Base-by-base conservation (phyloP, 768 basidiomycete species). In the Daedalea quercina region DNA sequence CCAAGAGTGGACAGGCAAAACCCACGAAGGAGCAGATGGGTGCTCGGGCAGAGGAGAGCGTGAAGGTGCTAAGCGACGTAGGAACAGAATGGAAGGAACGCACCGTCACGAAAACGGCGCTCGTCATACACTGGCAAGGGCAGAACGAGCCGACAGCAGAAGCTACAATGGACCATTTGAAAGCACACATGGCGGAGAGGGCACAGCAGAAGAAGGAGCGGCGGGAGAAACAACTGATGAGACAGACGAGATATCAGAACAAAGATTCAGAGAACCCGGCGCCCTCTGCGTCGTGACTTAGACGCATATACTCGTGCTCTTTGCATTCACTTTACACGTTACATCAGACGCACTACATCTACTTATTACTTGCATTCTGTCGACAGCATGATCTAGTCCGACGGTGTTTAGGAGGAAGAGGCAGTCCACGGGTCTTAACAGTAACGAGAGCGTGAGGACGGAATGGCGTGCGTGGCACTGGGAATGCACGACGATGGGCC, bases 31-130 rank as follows among this genome's bases (percentile, higher is more conserved):
- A 56, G 4, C 76, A 77, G 54, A 76, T 79, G 76, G 56, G 70
- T 25, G 63, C 65, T 31, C 76, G 76, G 23, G 67, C 80, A 31
- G 60, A 74, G 33, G 70, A 77, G 48, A 68, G 79, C 2, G 58
- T 75, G 6, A 63, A 66, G 0, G 54, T 59, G 13, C 64, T 87
- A 43, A 60, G 63, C 25, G 86, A 81, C 51, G 66, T 79, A 6
- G 76, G 73, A 43, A 71, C 70, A 43, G 83, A 85, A 67, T 79
- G 76, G 71, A 80, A 76, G 60, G 66, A 66, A 17, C 68, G 73
- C 19, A 73, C 71, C 12, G 60, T 76, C 28, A 66, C 70, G 13
- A 65, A 58, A 31, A 70, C 69, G 15, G 60, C 66, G n/a, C 73
- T 68, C 9, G 60, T 65, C 12, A 51, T 84, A 51, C 78, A 70